Conservation (phyloP, 225 moss, liverwort and hornwort genomes). For the Ulota crispa region DNA sequence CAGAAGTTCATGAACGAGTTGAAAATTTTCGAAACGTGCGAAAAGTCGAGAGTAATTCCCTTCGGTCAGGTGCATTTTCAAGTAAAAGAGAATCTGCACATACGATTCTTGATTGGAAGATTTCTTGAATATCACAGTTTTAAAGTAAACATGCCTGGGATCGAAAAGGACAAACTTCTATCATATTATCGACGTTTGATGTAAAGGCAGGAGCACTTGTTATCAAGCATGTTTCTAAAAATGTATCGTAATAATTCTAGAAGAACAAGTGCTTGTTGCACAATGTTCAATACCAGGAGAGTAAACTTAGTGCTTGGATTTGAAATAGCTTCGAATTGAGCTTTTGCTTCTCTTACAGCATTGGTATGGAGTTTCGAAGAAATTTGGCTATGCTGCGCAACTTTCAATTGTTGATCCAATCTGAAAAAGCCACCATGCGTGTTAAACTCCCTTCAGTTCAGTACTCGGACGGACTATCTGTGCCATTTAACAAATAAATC, state of each 20-base stretch:
- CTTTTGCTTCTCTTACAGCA: too few relatives aligned
- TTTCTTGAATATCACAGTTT: background rate
- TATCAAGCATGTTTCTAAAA: too few relatives aligned
- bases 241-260: too few relatives aligned
- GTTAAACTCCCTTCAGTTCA: conserved; percentile 1
- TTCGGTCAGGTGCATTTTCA: background rate
- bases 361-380: too few relatives aligned
- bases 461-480: conserved; percentile 12
- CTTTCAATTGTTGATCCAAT: too few relatives aligned
- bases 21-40: background rate
- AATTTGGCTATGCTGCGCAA: too few relatives aligned
- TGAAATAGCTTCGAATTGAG: too few relatives aligned
- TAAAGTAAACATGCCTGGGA: background rate
- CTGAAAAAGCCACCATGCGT: background rate
- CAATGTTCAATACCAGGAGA: too few relatives aligned
- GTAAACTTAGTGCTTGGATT: too few relatives aligned
- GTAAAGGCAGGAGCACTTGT: too few relatives aligned
- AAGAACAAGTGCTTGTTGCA: too few relatives aligned
- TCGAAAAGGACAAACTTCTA: background rate
- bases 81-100: background rate
- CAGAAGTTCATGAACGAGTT: background rate
- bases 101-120: background rate
- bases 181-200: background rate
- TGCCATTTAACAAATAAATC: background rate
- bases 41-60: background rate